phyloP scores from a whole-genome alignment of 257 asterid genomes.

The Przewalskia tangutica region DNA sequence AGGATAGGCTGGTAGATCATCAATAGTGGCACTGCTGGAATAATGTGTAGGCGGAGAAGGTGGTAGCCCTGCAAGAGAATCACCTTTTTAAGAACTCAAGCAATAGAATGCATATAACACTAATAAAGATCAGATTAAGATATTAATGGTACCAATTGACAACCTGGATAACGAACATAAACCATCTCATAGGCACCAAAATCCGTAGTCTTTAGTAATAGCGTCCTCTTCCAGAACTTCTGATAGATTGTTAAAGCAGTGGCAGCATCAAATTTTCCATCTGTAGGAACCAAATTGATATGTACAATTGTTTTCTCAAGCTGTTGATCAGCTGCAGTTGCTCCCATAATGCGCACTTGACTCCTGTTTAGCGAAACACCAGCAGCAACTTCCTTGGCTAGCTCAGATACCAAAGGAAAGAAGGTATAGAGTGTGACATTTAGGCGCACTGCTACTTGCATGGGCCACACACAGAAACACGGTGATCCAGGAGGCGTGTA shows the following conservation, averaged over 20 bases:
- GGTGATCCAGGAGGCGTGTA: slow-evolving; percentile 58
- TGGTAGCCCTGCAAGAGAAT: slow-evolving; percentile 56
- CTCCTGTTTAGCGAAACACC: slow-evolving; percentile 36
- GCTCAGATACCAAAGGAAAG: slow-evolving; percentile 60
- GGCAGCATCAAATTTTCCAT: slow-evolving; percentile 33
- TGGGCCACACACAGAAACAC: slow-evolving; percentile 81
- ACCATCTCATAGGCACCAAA: slow-evolving; percentile 70
- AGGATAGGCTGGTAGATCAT: slow-evolving; percentile 29
- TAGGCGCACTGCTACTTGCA: slow-evolving; percentile 51
- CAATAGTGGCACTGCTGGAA: slow-evolving; percentile 37
- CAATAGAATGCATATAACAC: neutral
- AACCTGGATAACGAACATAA: slow-evolving; percentile 83
- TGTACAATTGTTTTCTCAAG: slow-evolving; percentile 62
- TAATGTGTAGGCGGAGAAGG: slow-evolving; percentile 72
- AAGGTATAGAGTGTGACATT: slow-evolving; percentile 46
- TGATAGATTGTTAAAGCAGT: slow-evolving; percentile 48
- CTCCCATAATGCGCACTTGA: slow-evolving; percentile 89
- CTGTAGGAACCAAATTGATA: slow-evolving; percentile 57
- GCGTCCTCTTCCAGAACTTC: slow-evolving; percentile 65
- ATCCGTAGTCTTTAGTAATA: slow-evolving; percentile 34
- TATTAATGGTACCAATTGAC: neutral
- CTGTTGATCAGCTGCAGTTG: slow-evolving; percentile 61
- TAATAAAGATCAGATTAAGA: neutral
- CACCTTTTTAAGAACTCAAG: neutral
- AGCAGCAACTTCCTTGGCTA: slow-evolving; percentile 49